Base-by-base conservation (phyloP, 495 filamentous ascomycete genomes). In the Pseudotulostoma volvatum region DNA sequence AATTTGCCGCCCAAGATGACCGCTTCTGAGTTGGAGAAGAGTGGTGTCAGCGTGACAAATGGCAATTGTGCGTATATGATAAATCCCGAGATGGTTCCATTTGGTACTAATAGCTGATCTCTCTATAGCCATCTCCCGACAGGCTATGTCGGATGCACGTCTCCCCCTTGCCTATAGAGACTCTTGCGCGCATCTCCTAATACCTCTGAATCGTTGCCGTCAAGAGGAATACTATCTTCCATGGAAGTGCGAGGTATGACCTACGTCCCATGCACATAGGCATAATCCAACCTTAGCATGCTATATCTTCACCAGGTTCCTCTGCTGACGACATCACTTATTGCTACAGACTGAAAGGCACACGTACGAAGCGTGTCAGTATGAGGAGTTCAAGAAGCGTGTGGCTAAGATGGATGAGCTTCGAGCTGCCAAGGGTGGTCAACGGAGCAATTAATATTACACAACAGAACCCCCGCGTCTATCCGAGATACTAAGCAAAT, bases 361-460 rank as follows among this genome's bases (percentile, higher is more conserved):
- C 61, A 77, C 72, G 51, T 97, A 97, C 66, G 90, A 97, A 54
- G 96, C 95, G 59, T 97, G 90, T 76, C 90, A 97, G 52, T 97
- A 97, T 66, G 79, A 78, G 31, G 90, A 94, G 55, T 97, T 97
- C 71, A 93, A 93, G 77, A 86, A 85, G 71, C 79, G 90, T 21
- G 90, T 97, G 41, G 81, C 81, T 41, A 95, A 92, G 76, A 97
- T 97, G 92, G 76, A 95, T 50, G 90, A 97, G 68, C 64, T 97
- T 41, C 72, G 86, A 48, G 85, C 71, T 34, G 76, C 79, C 25
- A 96, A 93, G 73, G 79, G 68, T 20, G 84, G 82, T 23, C 78
- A 73, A 48, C 73, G 90, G 58, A 94, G 83, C 70, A 94, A 94
- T 64, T 94, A 59, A 76, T 48, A 46, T 33, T 34, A 39, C 36